A percentile compares a stretch with the other conserved stretches of the same genome.
Conservation (phyloP, 1,139 yeast species). For the Protomyces gravidus region DNA sequence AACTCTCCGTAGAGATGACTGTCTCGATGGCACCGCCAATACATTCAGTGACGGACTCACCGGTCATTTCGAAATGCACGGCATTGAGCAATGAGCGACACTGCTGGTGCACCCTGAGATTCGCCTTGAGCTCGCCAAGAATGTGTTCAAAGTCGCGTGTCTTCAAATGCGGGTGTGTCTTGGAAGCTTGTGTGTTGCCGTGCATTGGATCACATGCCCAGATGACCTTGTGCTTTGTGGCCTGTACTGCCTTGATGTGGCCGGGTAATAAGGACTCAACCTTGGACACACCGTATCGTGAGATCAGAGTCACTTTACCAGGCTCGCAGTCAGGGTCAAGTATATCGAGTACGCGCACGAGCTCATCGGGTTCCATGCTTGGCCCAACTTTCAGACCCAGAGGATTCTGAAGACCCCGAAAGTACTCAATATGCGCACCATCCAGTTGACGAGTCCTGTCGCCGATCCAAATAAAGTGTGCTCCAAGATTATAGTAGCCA, state of each 20-base stretch:
- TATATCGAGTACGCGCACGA: constrained; percentile 42
- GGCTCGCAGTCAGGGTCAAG: constrained; percentile 44
- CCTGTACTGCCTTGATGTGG: constrained; percentile 44
- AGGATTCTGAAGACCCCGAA: constrained; percentile 47
- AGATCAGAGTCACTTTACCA: constrained; percentile 46
- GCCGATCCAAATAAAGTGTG: constrained; percentile 49
- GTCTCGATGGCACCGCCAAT: constrained; percentile 45
- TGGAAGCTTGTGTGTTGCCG: constrained; percentile 47
- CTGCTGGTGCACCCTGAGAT: constrained; percentile 42
- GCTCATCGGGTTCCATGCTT: constrained; percentile 43
- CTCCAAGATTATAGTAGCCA: constrained; percentile 45
- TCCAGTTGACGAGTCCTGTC: constrained; percentile 47
- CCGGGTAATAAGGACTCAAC: constrained; percentile 42
- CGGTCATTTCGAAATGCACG: constrained; percentile 46
- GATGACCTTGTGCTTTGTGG: constrained; percentile 45
- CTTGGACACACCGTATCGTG: constrained; percentile 46
- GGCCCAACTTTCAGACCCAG: constrained; percentile 49
- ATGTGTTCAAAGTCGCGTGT: constrained; percentile 47
- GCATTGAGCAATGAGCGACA: constrained; percentile 43
- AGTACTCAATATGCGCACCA: constrained; percentile 49
- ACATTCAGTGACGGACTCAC: constrained; percentile 48
- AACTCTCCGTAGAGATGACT: constrained; percentile 43
- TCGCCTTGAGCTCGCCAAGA: constrained; percentile 42
- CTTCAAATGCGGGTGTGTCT: constrained; percentile 42
- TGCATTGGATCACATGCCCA: constrained; percentile 34